A percentile compares a stretch with the other conserved stretches of the same genome.
phyloP scores from a whole-genome alignment of 768 basidiomycete species.

The Tulasnella sp. region DNA sequence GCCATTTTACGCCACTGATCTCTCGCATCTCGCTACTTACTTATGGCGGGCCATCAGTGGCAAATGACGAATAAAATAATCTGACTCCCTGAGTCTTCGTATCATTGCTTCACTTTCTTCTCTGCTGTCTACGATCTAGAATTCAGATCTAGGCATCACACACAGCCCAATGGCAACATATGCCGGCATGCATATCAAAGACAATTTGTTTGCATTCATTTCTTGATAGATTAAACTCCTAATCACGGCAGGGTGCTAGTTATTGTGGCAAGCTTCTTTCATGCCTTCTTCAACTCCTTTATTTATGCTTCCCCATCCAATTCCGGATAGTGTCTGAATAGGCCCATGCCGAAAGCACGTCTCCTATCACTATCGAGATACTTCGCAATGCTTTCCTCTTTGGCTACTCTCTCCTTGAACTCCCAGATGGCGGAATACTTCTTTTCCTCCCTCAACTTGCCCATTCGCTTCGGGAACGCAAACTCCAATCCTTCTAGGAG shows the following conservation, averaged over 20 bases:
- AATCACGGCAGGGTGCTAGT: too few relatives aligned
- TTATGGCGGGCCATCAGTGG: too few relatives aligned
- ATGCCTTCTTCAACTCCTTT: too few relatives aligned
- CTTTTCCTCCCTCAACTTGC: conserved; percentile 19
- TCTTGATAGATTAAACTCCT: too few relatives aligned
- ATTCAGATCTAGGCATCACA: neutral
- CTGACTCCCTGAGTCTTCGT: neutral
- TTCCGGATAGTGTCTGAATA: conserved; percentile 31
- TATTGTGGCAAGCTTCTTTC: too few relatives aligned
- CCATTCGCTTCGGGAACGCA: conserved; percentile 30
- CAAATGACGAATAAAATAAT: neutral
- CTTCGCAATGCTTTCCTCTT: conserved; percentile 25
- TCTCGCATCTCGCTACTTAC: too few relatives aligned
- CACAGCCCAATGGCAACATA: too few relatives aligned
- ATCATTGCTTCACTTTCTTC: neutral
- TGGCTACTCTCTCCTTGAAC: conserved; percentile 26
- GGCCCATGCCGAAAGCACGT: conserved; percentile 24
- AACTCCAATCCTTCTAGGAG: conserved; percentile 25
- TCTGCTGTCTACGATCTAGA: neutral
- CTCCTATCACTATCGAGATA: conserved; percentile 28
- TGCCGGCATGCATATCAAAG: too few relatives aligned
- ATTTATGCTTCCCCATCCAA: conserved; percentile 26
- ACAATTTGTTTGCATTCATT: too few relatives aligned
- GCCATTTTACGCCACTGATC: too few relatives aligned
- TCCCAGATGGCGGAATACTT: conserved; percentile 25